Evolutionary conservation across 768 basidiomycete genomes (phyloP).

Genomic region (Pluteus cervinus): DNA sequence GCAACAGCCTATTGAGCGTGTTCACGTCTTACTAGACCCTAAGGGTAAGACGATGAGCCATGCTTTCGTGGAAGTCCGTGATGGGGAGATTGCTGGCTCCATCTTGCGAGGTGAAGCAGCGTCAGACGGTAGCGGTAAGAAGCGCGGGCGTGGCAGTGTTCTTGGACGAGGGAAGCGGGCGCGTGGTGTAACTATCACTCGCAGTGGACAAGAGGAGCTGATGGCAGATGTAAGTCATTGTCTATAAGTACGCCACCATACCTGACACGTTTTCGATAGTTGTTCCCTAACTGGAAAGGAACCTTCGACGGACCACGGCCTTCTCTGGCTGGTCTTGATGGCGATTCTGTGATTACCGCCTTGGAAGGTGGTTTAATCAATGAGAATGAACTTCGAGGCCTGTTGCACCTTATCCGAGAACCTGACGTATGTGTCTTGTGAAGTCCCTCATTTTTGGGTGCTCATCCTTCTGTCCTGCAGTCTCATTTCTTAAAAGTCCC

Average conservation of each 20-base stretch:
- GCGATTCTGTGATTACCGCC: constrained; percentile 50
- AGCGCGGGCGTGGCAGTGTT: constrained; percentile 55
- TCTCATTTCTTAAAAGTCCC: constrained; percentile 86
- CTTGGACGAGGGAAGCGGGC: constrained; percentile 75
- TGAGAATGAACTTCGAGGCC: constrained; percentile 57
- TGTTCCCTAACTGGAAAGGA: constrained; percentile 81
- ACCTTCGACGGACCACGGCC: constrained; percentile 64
- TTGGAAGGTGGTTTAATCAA: constrained; percentile 63
- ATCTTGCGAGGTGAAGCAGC: constrained; percentile 55
- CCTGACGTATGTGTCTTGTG: constrained; percentile 55
- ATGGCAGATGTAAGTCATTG: constrained; percentile 62
- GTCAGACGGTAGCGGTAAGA: constrained; percentile 24
- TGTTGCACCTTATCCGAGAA: constrained; percentile 66
- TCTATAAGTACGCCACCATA: background rate
- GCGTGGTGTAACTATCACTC: constrained; percentile 78
- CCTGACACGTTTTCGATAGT: constrained; percentile 25
- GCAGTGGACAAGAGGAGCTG: constrained; percentile 74
- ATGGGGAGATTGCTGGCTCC: constrained; percentile 55
- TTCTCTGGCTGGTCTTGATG: constrained; percentile 57
- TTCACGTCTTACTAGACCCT: constrained; percentile 73
- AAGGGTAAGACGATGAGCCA: constrained; percentile 84
- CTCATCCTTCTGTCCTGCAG: constrained; percentile 29
- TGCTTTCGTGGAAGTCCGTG: constrained; percentile 71
- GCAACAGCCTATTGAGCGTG: constrained; percentile 61
- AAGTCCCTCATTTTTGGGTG: background rate